Evolutionary conservation across 2,329 filamentous ascomycete species (phyloP), one percentile per base, ranked within the genome.

Genomic region (Monilinia aucupariae): DNA sequence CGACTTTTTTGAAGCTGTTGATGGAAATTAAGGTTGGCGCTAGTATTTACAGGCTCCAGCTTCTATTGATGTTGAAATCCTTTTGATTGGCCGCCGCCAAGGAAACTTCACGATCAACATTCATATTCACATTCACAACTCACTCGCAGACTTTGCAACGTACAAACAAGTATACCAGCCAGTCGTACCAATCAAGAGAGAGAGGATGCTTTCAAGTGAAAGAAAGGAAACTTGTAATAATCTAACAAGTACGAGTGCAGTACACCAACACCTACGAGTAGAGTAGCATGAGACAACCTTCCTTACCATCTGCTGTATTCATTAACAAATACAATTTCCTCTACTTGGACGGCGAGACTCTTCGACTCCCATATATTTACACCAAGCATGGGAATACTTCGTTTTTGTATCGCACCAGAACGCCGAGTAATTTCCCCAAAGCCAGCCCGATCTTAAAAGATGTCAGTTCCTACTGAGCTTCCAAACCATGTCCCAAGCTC

Each of bases 401-500:
- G 37, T 20, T 17, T 56, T 39, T 49, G 8, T 20, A 48, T 39
- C 45, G 32, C 7, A n/a, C 51, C 17, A 30, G 34, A 48, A 62
- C 59, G 50, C 59, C 59, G 20, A 20, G 6, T 27, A 20, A 8
- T n/a, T 34, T 41, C 30, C 13, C 5, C 13, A 47, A 45, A 7
- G 3, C 15, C 32, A 60, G 9, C 58, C 17, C 25, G 45, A 4
- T 49, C 72, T 68, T 61, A 74, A 62, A 75, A 74, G 7, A 70
- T 64, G 45, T 72, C 71, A 12, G 67, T 66, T 1, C 67, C 69
- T 32, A 73, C 71, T 48, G 68, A 65, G 30, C 62, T 69, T 53
- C 93, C 92, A 76, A 91, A 97, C 92, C 92, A 97, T 32, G 82
- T 81, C 1, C 84, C 85, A 62, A 96, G 75, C 75, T 96, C 91